Conservation (phyloP, 2,329 filamentous ascomycete species). For the Aspergillus arachidicola region DNA sequence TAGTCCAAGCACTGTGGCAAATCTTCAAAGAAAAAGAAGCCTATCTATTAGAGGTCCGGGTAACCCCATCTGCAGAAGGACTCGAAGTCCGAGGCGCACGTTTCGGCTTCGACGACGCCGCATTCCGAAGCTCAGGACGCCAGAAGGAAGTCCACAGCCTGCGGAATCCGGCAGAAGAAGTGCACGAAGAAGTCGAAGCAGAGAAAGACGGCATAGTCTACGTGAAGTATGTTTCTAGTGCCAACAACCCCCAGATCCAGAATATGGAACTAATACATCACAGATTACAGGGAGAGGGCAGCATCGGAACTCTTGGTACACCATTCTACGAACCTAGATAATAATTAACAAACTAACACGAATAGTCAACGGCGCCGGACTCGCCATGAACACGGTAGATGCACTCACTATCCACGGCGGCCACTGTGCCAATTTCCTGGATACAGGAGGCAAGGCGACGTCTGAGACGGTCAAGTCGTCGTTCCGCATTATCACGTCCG, state of each 20-base stretch:
- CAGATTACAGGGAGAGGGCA: constrained; percentile 54
- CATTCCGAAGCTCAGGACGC: constrained; percentile 63
- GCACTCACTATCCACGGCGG: constrained; percentile 70
- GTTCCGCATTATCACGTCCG: constrained; percentile 72
- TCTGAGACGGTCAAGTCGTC: constrained; percentile 75
- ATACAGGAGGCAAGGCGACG: constrained; percentile 88
- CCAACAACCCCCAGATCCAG: neutral
- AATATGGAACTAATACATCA: constrained; percentile 9
- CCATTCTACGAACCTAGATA: neutral
- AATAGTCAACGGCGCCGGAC: constrained; percentile 64
- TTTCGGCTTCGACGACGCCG: constrained; percentile 72
- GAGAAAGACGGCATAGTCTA: constrained; percentile 78
- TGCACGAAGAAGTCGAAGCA: constrained; percentile 62
- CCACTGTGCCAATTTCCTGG: constrained; percentile 78
- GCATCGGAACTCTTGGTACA: constrained; percentile 71
- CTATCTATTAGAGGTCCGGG: constrained; percentile 58
- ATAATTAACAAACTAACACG: too few relatives aligned
- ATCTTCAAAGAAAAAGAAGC: constrained; percentile 69
- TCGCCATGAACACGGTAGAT: constrained; percentile 91
- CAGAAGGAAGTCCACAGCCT: constrained; percentile 63
- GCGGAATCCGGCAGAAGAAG: constrained; percentile 55
- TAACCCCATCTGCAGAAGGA: constrained; percentile 47
- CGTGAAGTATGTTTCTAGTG: constrained; percentile 55
- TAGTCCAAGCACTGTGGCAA: constrained; percentile 58
- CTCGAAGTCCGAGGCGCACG: constrained; percentile 58